Evolutionary conservation across 2,329 filamentous ascomycete species (phyloP).

Genomic region (Aureobasidium sp.): DNA sequence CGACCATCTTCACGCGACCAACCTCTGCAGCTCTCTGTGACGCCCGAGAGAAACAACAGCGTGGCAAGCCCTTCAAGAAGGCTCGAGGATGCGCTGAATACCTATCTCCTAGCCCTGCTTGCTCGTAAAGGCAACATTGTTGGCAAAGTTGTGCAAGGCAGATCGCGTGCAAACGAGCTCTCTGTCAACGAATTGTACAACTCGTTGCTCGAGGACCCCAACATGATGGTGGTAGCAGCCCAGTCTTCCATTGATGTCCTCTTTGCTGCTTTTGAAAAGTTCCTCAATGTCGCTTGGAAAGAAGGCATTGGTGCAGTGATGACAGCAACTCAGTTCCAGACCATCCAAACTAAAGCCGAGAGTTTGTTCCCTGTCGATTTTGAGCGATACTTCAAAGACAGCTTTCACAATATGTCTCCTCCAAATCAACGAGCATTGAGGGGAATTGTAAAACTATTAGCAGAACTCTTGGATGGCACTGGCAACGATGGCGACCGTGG

Average conservation of each 20-base stretch:
- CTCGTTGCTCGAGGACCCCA: conserved; percentile 72
- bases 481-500: conserved; percentile 86
- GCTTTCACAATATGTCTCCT: conserved; percentile 45
- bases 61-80: conserved; percentile 54
- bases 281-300: conserved; percentile 77
- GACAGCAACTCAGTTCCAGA: conserved; percentile 59
- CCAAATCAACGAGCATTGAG: conserved; percentile 69
- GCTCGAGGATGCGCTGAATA: conserved; percentile 76
- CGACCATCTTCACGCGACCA: conserved; percentile 27
- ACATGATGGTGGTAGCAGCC: conserved; percentile 63
- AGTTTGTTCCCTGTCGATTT: conserved; percentile 65
- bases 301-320: conserved; percentile 83
- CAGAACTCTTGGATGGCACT: conserved; percentile 80
- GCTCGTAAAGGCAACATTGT: conserved; percentile 81
- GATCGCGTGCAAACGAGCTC: conserved; percentile 64
- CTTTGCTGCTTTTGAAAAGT: conserved; percentile 90
- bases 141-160: conserved; percentile 64
- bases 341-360: conserved; percentile 58
- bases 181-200: conserved; percentile 88
- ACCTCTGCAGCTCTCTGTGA: neutral
- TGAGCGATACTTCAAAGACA: conserved; percentile 48
- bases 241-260: conserved; percentile 76
- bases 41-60: neutral
- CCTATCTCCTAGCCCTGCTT: conserved; percentile 74
- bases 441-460: conserved; percentile 74